A percentile compares a stretch with the other conserved stretches of the same genome.
Conservation (phyloP, 2,329 filamentous ascomycete genomes). For the Ophiocordyceps unilateralis region DNA sequence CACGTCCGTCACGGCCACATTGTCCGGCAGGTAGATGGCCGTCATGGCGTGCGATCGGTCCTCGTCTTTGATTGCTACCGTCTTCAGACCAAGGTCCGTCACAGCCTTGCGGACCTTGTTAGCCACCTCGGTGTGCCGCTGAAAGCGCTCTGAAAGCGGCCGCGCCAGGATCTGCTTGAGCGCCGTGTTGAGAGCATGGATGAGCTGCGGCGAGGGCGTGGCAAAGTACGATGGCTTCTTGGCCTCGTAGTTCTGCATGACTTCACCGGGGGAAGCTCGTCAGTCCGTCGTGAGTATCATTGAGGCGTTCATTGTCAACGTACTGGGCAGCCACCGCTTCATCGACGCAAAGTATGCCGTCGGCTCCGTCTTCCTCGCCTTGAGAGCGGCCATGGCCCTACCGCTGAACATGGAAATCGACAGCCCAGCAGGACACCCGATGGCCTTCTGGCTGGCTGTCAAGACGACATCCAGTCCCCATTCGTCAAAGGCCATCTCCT, state of each 20-base stretch:
- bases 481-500: conserved; percentile 90
- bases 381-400: conserved; percentile 65
- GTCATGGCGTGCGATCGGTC: conserved; percentile 98
- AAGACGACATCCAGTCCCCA: conserved; percentile 89
- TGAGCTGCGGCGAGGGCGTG: conserved; percentile 83
- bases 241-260: conserved; percentile 98
- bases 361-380: conserved; percentile 65
- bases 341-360: conserved; percentile 88
- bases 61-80: conserved; percentile 69
- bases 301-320: background rate
- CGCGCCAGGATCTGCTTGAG: conserved; percentile 71
- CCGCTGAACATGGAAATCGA: conserved; percentile 90
- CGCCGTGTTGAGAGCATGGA: conserved; percentile 82
- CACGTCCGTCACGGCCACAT: conserved; percentile 61
- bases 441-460: conserved; percentile 92
- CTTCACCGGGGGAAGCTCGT: conserved; percentile 18
- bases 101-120: conserved; percentile 77
- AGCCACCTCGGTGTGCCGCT: conserved; percentile 60
- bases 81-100: conserved; percentile 64
- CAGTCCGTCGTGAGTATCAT: background rate
- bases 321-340: conserved; percentile 92
- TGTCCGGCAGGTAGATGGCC: conserved; percentile 85
- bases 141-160: conserved; percentile 69
- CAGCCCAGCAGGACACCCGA: conserved; percentile 84
- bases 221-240: conserved; percentile 97